Percentiles rank a stretch among this genome's conserved stretches.
phyloP scores from a whole-genome alignment of 768 basidiomycete genomes.

The Ramaria sp. region DNA sequence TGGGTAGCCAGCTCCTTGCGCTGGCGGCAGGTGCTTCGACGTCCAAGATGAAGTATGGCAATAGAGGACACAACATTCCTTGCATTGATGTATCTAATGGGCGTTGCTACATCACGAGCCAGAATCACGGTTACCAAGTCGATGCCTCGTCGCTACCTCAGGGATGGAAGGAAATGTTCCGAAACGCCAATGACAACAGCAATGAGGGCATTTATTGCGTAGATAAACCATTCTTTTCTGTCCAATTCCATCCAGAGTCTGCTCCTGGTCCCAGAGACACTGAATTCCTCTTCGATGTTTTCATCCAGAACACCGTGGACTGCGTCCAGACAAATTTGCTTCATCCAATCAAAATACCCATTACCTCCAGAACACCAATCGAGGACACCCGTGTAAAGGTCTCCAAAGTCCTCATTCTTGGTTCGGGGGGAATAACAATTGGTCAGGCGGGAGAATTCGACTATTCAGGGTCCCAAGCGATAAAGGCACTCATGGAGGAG shows the following conservation, averaged over 20 bases:
- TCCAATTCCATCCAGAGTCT: constrained; percentile 98
- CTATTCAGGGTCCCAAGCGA: constrained; percentile 98
- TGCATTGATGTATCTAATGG: constrained; percentile 91
- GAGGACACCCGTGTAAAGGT: constrained; percentile 65
- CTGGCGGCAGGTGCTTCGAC: constrained; percentile 90
- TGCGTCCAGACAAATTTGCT: constrained; percentile 48
- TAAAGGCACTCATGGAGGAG: constrained; percentile 98
- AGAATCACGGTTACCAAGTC: constrained; percentile 98
- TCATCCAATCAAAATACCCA: constrained; percentile 56
- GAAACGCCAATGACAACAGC: constrained; percentile 92
- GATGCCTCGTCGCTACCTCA: constrained; percentile 63
- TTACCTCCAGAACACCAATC: constrained; percentile 34
- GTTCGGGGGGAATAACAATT: constrained; percentile 89
- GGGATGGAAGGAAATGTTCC: constrained; percentile 92
- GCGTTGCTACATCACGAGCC: constrained; percentile 97
- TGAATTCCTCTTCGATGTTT: constrained; percentile 97
- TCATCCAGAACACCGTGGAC: constrained; percentile 78
- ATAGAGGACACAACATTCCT: constrained; percentile 97
- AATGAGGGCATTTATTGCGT: constrained; percentile 97
- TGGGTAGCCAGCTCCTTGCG: constrained; percentile 94
- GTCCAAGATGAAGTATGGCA: constrained; percentile 99
- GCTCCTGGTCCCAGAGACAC: constrained; percentile 96
- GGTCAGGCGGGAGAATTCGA: constrained; percentile 99
- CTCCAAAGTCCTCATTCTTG: no score
- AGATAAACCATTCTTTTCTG: constrained; percentile 92